Percentiles rank a stretch among this genome's conserved stretches.
Evolutionary conservation across 2,329 filamentous ascomycete species (phyloP).

Genomic region (Juglanconis sp.): DNA sequence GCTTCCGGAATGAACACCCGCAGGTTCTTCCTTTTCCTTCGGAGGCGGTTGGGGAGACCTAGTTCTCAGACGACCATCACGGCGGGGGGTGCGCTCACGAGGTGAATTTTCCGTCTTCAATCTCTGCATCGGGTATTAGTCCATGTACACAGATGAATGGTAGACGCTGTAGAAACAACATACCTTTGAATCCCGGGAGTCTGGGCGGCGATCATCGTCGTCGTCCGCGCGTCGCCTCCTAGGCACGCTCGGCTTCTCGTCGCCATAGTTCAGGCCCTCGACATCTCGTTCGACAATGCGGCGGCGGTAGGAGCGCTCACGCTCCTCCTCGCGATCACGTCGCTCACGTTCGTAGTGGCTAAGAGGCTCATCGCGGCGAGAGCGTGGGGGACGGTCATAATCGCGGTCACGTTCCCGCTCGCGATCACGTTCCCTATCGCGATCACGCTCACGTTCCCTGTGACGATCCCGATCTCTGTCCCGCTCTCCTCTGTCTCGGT

Average conservation of each 20-base stretch:
- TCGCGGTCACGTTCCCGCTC: constrained; percentile 41
- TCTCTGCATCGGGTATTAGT: constrained; percentile 44
- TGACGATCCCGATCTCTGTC: constrained; percentile 43
- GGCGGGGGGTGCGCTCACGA: constrained; percentile 60
- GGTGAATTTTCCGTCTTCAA: constrained; percentile 54
- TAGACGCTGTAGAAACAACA: constrained; percentile 18
- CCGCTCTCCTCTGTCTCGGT: constrained; percentile 34
- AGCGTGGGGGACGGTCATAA: constrained; percentile 48
- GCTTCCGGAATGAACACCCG: constrained; percentile 75
- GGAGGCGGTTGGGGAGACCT: constrained; percentile 43
- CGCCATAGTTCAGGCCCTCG: constrained; percentile 89
- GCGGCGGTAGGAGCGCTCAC: constrained; percentile 82
- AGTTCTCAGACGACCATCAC: constrained; percentile 54
- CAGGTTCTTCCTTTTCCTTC: constrained; percentile 55
- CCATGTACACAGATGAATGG: neutral
- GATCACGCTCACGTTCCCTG: constrained; percentile 31
- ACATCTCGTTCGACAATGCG: constrained; percentile 69
- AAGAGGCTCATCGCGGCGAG: constrained; percentile 58
- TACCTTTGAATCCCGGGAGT: constrained; percentile 68
- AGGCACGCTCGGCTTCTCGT: constrained; percentile 62
- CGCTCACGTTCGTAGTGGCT: constrained; percentile 81
- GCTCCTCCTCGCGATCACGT: constrained; percentile 82
- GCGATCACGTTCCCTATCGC: constrained; percentile 33
- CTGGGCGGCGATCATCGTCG: constrained; percentile 61
- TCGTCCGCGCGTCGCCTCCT: constrained; percentile 77